These are phyloP conservation scores for Tylopilus subfusipes DNA, from an alignment of 768 basidiomycete species.

Conservation along the genomic window DNA sequence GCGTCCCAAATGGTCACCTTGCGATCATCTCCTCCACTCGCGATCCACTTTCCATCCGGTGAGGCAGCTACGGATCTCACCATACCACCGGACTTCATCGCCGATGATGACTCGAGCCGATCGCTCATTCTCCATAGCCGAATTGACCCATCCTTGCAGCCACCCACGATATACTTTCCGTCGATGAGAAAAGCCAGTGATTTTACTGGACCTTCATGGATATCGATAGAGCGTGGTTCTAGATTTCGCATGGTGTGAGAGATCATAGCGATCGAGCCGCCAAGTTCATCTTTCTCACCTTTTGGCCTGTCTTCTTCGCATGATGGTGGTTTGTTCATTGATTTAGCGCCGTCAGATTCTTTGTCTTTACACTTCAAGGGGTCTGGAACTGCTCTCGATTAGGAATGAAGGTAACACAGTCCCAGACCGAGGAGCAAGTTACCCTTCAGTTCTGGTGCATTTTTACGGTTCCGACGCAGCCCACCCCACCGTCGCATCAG, in stretches of 20 bases:
- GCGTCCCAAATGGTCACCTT: conserved; percentile 5
- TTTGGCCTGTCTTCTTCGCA: background rate
- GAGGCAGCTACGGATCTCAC: conserved; percentile 3
- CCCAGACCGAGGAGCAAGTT: background rate
- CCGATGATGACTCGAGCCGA: background rate
- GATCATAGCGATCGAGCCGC: no score
- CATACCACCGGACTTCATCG: background rate
- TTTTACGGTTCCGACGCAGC: background rate
- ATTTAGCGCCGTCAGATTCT: background rate
- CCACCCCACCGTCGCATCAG: background rate
- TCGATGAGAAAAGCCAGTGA: conserved; percentile 7
- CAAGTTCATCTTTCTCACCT: background rate
- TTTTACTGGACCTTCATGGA: background rate
- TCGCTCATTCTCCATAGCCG: conserved; percentile 5
- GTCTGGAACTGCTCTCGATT: background rate
- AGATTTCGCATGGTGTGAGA: background rate
- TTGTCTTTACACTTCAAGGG: background rate
- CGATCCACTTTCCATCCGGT: conserved; percentile 8
- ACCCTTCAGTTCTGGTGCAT: background rate
- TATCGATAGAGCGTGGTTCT: background rate
- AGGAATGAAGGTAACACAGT: background rate
- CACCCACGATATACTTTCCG: conserved; percentile 4
- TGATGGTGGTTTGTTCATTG: background rate
- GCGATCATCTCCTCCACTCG: conserved; percentile 1
- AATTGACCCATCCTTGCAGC: conserved; percentile 5